These are phyloP conservation scores for Pseudopyricularia javanii DNA, from an alignment of 2,329 filamentous ascomycete species.

Conservation along the genomic window DNA sequence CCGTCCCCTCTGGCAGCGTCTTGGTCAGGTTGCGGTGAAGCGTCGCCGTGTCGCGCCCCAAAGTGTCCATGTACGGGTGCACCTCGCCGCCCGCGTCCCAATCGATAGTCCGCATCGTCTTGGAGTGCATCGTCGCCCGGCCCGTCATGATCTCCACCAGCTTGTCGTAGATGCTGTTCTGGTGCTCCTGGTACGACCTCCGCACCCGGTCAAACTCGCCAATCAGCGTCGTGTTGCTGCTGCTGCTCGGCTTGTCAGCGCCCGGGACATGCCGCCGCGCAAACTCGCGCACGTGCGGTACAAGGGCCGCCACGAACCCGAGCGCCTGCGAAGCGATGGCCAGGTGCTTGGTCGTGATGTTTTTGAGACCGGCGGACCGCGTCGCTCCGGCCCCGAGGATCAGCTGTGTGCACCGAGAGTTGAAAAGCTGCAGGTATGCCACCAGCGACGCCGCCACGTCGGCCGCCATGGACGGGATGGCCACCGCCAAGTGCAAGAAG, in stretches of 20 bases:
- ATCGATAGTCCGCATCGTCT: conserved; percentile 59
- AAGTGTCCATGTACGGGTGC: conserved; percentile 72
- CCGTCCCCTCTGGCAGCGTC: conserved; percentile 64
- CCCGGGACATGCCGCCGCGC: conserved; percentile 61
- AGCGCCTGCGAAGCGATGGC: conserved; percentile 83
- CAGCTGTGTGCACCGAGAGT: conserved; percentile 89
- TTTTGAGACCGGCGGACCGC: conserved; percentile 76
- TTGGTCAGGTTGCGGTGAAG: conserved; percentile 75
- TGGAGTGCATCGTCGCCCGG: conserved; percentile 61
- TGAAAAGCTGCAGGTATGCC: conserved; percentile 84
- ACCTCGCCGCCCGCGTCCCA: conserved; percentile 51
- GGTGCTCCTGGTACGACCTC: conserved; percentile 75
- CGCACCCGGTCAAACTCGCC: conserved; percentile 83
- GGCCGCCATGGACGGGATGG: conserved; percentile 78
- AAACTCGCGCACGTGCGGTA: conserved; percentile 86
- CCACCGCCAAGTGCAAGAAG: conserved; percentile 71
- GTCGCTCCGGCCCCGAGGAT: conserved; percentile 93
- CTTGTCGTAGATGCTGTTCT: conserved; percentile 83
- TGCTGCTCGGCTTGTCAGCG: conserved; percentile 20
- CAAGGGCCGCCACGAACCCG: conserved; percentile 73
- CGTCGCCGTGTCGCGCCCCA: conserved; percentile 76
- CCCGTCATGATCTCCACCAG: conserved; percentile 84
- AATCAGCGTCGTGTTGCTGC: conserved; percentile 43
- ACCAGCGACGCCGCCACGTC: conserved; percentile 72
- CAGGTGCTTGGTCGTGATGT: conserved; percentile 92